A percentile compares a stretch with the other conserved stretches of the same genome.
Evolutionary conservation across 768 basidiomycete genomes (phyloP).

Genomic region (Lactarius sp.): DNA sequence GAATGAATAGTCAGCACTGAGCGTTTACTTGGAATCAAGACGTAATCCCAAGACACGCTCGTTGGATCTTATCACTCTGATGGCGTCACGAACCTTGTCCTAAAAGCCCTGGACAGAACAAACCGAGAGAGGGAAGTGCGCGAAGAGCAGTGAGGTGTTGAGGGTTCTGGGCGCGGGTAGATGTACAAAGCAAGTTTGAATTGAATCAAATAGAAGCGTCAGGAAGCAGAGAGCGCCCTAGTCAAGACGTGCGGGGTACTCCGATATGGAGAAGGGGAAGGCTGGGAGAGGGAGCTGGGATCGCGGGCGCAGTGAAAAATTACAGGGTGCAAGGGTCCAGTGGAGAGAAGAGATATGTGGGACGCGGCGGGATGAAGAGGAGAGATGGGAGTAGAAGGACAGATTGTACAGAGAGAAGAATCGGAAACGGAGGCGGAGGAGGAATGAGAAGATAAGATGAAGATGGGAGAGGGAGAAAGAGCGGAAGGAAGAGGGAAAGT

Average conservation of each 20-base stretch:
- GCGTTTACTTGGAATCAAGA: not conserved
- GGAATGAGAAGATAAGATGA: not conserved
- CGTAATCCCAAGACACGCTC: not conserved
- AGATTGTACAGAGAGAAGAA: slow-evolving; percentile 15
- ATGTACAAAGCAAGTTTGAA: slow-evolving; percentile 17
- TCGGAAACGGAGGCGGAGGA: not conserved
- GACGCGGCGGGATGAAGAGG: not conserved
- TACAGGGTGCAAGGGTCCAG: not conserved
- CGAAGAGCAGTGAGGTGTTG: not conserved
- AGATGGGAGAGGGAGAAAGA: not conserved
- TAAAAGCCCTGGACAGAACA: not conserved
- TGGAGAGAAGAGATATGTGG: not conserved
- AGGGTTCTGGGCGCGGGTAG: not conserved
- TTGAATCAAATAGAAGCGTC: not conserved
- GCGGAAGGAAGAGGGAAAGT: not conserved
- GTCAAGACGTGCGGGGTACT: not conserved
- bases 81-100: slow-evolving; percentile 8
- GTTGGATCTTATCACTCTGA: slow-evolving; percentile 4
- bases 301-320: not conserved
- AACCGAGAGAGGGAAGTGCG: not conserved
- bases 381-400: not conserved
- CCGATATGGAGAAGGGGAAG: not conserved
- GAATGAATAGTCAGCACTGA: not conserved
- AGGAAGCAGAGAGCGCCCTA: not conserved
- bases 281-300: not conserved